Evolutionary conservation across 2,329 filamentous ascomycete species (phyloP).

Genomic region (Colletotrichum australisinense): DNA sequence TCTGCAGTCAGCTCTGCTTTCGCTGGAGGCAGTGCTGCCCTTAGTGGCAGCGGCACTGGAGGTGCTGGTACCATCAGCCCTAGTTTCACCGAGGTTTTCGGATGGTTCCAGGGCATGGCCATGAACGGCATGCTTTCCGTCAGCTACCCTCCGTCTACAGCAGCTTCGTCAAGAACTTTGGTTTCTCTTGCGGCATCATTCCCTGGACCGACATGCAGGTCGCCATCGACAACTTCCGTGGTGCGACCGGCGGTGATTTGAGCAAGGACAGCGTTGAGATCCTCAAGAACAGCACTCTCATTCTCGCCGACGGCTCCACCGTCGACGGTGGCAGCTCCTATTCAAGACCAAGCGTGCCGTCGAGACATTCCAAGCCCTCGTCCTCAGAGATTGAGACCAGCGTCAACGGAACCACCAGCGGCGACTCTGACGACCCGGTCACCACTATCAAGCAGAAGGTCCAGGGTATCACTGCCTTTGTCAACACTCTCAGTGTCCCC

Average conservation of each 20-base stretch:
- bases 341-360: slow-evolving; percentile 57
- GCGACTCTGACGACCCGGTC: slow-evolving; percentile 38
- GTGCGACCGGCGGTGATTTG: slow-evolving; percentile 85
- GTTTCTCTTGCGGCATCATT: slow-evolving; percentile 86
- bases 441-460: slow-evolving; percentile 59
- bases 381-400: slow-evolving; percentile 64
- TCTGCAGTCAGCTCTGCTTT: slow-evolving; percentile 74
- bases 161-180: slow-evolving; percentile 93
- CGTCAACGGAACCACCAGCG: slow-evolving; percentile 49
- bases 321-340: slow-evolving; percentile 44
- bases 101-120: slow-evolving; percentile 93
- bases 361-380: slow-evolving; percentile 59
- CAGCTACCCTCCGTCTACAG: slow-evolving; percentile 87
- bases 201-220: slow-evolving; percentile 84
- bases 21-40: slow-evolving; percentile 62
- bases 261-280: slow-evolving; percentile 81
- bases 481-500: slow-evolving; percentile 86
- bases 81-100: slow-evolving; percentile 85
- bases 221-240: slow-evolving; percentile 86
- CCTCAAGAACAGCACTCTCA: slow-evolving; percentile 80
- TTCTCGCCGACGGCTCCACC: slow-evolving; percentile 72
- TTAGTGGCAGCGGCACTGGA: slow-evolving; percentile 62
- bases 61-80: slow-evolving; percentile 79
- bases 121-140: slow-evolving; percentile 97
- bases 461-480: slow-evolving; percentile 82